phyloP scores from a whole-genome alignment of 202 grass and related monocot species.

The Bolboschoenoplectus hybrid region DNA sequence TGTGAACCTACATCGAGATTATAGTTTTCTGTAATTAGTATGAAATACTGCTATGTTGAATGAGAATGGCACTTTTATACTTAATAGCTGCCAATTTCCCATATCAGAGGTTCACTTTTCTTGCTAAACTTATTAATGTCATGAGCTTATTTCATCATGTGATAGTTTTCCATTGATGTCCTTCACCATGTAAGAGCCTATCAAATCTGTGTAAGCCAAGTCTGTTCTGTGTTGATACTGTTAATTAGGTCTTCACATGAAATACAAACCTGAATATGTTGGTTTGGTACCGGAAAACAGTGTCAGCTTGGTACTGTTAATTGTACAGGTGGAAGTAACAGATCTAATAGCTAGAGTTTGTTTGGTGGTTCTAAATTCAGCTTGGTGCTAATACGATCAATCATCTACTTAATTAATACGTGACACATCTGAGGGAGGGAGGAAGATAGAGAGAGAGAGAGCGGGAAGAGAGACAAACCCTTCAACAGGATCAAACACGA shows the following conservation, averaged over 20 bases:
- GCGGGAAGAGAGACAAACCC: conserved; percentile 45
- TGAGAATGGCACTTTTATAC: neutral
- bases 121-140: neutral
- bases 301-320: neutral
- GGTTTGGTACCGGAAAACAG: neutral
- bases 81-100: neutral
- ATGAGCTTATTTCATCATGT: neutral
- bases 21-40: neutral
- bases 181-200: conserved; percentile 4
- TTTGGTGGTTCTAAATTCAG: neutral
- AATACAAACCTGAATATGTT: neutral
- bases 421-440: neutral
- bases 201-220: neutral
- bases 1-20: conserved; percentile 58
- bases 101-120: neutral
- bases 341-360: conserved; percentile 8
- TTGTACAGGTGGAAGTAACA: neutral
- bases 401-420: neutral
- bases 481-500: conserved; percentile 78
- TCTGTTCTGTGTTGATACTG: neutral
- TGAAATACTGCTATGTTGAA: neutral
- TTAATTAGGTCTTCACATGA: neutral
- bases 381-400: neutral
- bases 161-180: neutral
- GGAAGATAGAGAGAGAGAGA: neutral